These are phyloP conservation scores for Lunasporangiospora selenospora DNA, from an alignment of 192 early-diverging fungal species.

Conservation along the genomic window DNA sequence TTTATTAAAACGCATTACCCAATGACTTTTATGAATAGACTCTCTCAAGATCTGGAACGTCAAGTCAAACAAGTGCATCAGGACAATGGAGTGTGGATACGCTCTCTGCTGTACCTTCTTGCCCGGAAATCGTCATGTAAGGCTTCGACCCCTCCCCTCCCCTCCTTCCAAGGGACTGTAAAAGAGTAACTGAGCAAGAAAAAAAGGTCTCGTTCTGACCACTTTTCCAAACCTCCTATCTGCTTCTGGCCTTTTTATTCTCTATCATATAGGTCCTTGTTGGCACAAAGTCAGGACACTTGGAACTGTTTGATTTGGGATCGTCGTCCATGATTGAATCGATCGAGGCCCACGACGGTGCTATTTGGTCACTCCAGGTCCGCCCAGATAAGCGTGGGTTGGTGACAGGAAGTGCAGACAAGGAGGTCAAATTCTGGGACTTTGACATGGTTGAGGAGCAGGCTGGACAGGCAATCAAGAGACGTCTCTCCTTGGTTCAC, in stretches of 20 bases:
- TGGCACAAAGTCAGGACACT: slow-evolving; percentile 92
- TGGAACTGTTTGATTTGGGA: slow-evolving; percentile 92
- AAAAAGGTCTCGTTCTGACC: not conserved
- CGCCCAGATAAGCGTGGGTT: slow-evolving; percentile 88
- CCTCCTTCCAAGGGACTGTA: too few species aligned
- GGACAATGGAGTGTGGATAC: slow-evolving; percentile 91
- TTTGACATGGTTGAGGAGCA: slow-evolving; percentile 76
- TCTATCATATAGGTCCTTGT: slow-evolving; percentile 68
- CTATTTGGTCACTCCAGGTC: slow-evolving; percentile 87
- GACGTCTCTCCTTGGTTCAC: slow-evolving; percentile 81
- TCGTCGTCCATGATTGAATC: slow-evolving; percentile 84
- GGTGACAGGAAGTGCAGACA: slow-evolving; percentile 92
- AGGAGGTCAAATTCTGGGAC: slow-evolving; percentile 98
- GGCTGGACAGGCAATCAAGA: slow-evolving; percentile 35
- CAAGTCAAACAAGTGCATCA: slow-evolving; percentile 80
- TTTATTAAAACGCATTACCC: too few species aligned
- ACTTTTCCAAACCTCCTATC: not conserved
- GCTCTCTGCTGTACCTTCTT: slow-evolving; percentile 93
- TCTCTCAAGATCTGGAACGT: slow-evolving; percentile 92
- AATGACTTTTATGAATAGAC: slow-evolving; percentile 49
- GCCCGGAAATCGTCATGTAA: slow-evolving; percentile 85
- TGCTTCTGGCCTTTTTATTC: not conserved
- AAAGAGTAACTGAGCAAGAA: too few species aligned
- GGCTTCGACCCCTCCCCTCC: not conserved
- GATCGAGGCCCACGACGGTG: slow-evolving; percentile 90